These are phyloP conservation scores for Solanum chmielewskii DNA, from an alignment of 257 asterid genomes.

Conservation along the genomic window DNA sequence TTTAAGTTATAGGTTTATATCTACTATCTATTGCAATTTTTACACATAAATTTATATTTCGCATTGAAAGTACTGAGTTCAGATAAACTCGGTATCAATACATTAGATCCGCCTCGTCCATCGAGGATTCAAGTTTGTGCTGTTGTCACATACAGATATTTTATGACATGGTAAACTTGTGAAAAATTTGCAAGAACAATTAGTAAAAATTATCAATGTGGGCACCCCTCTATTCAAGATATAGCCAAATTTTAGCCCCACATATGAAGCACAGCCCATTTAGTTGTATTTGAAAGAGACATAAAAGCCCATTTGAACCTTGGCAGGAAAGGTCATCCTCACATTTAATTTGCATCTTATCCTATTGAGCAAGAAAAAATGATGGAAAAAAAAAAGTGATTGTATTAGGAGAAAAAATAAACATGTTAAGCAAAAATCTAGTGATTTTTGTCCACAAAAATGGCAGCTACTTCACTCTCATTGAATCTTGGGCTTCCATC, in stretches of 20 bases:
- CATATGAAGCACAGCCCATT: not conserved
- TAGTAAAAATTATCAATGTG: not conserved
- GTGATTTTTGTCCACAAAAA: not conserved
- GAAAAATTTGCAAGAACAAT: not conserved
- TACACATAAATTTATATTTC: not conserved
- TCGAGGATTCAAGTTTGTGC: not conserved
- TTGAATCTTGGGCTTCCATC: slow-evolving; percentile 29
- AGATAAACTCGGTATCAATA: not conserved
- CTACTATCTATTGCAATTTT: not conserved
- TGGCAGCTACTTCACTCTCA: slow-evolving; percentile 59
- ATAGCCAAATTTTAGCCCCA: not conserved
- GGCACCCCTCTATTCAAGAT: not conserved
- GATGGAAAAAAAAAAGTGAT: not conserved
- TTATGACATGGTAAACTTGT: not conserved
- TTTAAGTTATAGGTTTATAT: not conserved
- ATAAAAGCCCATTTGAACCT: not conserved
- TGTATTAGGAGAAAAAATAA: not conserved
- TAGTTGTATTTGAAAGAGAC: not conserved
- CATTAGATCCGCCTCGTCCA: not conserved
- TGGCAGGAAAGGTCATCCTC: not conserved
- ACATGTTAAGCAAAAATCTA: not conserved
- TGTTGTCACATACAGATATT: not conserved
- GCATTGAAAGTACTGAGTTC: not conserved
- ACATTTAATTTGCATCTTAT: not conserved
- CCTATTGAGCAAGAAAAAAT: not conserved